Evolutionary conservation across 371 early-diverging fungal genomes (phyloP).

Genomic region (Mortierella sp.): DNA sequence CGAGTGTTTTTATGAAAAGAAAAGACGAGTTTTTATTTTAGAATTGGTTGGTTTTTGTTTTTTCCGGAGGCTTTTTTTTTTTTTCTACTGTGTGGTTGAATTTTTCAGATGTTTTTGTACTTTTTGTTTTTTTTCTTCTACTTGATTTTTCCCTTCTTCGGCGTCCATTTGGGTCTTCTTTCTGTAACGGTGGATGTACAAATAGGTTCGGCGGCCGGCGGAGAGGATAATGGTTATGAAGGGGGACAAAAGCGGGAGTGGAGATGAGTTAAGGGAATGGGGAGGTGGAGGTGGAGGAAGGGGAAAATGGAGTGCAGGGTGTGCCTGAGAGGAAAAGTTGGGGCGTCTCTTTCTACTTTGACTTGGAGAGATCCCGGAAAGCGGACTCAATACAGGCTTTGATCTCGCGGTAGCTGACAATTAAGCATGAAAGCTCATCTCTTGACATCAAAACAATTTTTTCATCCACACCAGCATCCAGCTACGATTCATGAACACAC

Average conservation of each 20-base stretch:
- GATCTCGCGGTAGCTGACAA: constrained; percentile 92
- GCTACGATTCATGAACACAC: constrained; percentile 56
- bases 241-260: not conserved
- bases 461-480: constrained; percentile 94
- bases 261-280: not conserved
- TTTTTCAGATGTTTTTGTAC: not conserved
- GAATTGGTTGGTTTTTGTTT: constrained; percentile 11
- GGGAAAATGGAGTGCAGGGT: too few species aligned
- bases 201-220: not conserved
- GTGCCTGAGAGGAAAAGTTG: too few species aligned
- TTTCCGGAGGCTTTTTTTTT: constrained; percentile 16
- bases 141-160: not conserved
- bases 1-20: not conserved
- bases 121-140: not conserved
- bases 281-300: not conserved
- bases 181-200: not conserved
- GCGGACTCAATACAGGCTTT: constrained; percentile 88
- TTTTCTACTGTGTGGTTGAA: constrained; percentile 1
- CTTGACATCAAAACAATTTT: constrained; percentile 91
- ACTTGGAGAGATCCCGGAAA: constrained; percentile 76
- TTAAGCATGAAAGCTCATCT: constrained; percentile 94
- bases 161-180: not conserved
- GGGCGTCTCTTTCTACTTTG: constrained; percentile 18
- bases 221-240: not conserved
- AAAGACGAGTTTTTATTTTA: not conserved